Base-by-base conservation (phyloP, 2,329 filamentous ascomycete species). In the Colletotrichum sublineola region DNA sequence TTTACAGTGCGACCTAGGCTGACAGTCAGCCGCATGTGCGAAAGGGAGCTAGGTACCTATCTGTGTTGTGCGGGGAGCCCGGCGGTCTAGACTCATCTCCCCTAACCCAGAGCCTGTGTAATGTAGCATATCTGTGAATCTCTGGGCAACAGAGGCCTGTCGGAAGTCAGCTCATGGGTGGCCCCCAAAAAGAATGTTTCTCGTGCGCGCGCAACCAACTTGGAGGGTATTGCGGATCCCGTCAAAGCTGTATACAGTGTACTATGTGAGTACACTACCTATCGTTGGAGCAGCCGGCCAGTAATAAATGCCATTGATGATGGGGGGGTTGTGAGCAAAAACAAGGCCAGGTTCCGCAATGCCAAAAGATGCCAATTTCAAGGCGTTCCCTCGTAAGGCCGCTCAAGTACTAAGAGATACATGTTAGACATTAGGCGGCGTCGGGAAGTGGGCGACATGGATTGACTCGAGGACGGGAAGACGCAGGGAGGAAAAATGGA, bases 61-160 rank as follows among this genome's bases (percentile, higher is more conserved):
- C 24, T 24, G 46, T 55, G 29, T 69, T 62, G 46, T 61, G 60
- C 66, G 69, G 66, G 69, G 66, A 61, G 60, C 11, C 66, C 60
- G 66, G 60, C 48, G 69, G 55, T 72, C 66, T 72, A 72, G 66
- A 50, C 69, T 60, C 14, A 61, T 64, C 69, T 69, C 60, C 69
- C 69, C 69, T 64, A 40, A 72, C 69, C 69, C 69, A 63, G 64
- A 62, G 24, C 33, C n/a, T 33, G 46, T 40, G 55, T 64, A 20
- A 5, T 42, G 53, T 63, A 50, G 29, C 52, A 62, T 36, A 63
- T 64, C 60, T 65, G 53, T 36, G 44, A 46, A 53, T 58, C 46
- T 58, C 52, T 63, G 44, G 62, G 52, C 52, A n/a, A 50, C 48
- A 33, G 31, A 50, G 62, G 68, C 56, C 50, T 57, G 48, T 44